A percentile compares a stretch with the other conserved stretches of the same genome.
Evolutionary conservation across 2,329 filamentous ascomycete species (phyloP).

Genomic region (Diplodia seriata): DNA sequence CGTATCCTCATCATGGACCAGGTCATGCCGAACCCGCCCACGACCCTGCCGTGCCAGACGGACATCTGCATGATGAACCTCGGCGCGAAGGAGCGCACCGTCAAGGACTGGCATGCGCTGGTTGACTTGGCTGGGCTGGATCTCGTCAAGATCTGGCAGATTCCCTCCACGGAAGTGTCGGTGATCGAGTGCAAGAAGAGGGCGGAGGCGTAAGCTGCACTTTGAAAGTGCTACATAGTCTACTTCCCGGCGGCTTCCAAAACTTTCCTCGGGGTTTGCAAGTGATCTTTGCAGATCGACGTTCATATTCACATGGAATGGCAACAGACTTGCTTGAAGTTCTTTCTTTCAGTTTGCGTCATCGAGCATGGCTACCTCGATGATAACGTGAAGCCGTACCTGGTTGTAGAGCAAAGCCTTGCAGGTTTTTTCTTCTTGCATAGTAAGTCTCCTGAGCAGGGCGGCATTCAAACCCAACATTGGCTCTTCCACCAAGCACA

Average conservation of each 20-base stretch:
- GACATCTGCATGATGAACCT: constrained; percentile 30
- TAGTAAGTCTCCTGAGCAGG: too few species aligned
- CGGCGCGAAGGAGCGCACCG: constrained; percentile 23
- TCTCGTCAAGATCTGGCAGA: constrained; percentile 27
- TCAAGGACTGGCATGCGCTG: constrained; percentile 20
- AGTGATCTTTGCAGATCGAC: neutral
- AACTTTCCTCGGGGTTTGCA: neutral
- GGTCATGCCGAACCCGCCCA: constrained; percentile 19
- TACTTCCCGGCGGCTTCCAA: neutral
- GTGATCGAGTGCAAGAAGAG: constrained; percentile 28
- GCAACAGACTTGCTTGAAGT: neutral
- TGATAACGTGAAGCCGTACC: too few species aligned
- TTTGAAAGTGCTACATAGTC: neutral
- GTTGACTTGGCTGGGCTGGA: constrained; percentile 19
- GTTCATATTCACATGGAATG: neutral
- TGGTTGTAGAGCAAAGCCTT: too few species aligned
- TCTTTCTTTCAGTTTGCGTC: too few species aligned
- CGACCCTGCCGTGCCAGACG: constrained; percentile 3
- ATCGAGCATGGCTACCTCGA: too few species aligned
- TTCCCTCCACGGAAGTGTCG: constrained; percentile 1
- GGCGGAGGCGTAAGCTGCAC: neutral
- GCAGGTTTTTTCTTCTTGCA: too few species aligned
- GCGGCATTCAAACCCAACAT: too few species aligned
- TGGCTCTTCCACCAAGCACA: too few species aligned
- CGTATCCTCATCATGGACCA: constrained; percentile 53